Evolutionary conservation across 345 rosid species (phyloP).

Genomic region (Psidium friedrichsthalianum): DNA sequence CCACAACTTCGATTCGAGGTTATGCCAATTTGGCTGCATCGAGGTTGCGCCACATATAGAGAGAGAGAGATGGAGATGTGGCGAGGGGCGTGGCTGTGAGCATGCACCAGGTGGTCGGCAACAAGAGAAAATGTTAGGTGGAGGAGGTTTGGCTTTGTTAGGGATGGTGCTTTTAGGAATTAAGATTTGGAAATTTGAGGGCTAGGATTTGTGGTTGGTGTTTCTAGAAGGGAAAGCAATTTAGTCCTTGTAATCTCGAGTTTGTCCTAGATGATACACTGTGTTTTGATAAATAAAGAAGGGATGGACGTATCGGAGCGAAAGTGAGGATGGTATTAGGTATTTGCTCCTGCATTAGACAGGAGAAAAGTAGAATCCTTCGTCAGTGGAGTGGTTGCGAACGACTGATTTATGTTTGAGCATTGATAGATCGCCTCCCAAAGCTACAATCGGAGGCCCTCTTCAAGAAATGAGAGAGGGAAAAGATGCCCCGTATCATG

Average conservation of each 20-base stretch:
- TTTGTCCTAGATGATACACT: neutral
- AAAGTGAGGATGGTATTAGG: neutral
- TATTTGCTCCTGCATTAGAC: neutral
- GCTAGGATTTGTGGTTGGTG: neutral
- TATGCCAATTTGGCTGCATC: neutral
- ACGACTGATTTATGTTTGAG: neutral
- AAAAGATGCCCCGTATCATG: neutral
- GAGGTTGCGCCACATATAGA: neutral
- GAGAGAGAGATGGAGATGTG: neutral
- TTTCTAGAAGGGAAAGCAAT: neutral
- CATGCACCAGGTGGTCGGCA: neutral
- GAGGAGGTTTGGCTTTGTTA: neutral
- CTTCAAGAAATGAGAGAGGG: neutral
- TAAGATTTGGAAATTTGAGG: neutral
- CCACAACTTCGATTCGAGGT: neutral
- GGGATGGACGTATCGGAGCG: neutral
- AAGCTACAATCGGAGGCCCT: neutral
- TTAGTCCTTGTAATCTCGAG: neutral
- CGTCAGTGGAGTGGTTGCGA: no score
- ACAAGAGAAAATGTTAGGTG: neutral
- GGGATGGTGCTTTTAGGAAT: neutral
- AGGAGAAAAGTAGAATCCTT: neutral
- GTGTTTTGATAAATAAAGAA: neutral
- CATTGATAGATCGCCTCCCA: neutral
- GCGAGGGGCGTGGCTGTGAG: neutral